Evolutionary conservation across 2,329 filamentous ascomycete genomes (phyloP).

Genomic region (Fusarium albidum): DNA sequence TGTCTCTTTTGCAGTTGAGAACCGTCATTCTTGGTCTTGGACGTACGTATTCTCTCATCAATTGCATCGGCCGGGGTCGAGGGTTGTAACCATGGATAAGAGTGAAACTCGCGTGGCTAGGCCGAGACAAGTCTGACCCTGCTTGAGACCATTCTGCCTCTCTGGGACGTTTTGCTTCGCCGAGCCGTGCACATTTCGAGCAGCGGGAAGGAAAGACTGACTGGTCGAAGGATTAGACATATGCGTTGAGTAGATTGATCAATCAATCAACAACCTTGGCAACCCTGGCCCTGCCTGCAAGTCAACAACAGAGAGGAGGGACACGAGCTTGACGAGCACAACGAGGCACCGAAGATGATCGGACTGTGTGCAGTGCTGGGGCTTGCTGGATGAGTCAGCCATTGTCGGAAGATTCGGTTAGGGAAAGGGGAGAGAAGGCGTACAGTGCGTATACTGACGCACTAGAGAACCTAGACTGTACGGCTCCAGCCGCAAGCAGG

Average conservation of each 20-base stretch:
- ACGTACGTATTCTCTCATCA: constrained; percentile 14
- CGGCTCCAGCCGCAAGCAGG: constrained; percentile 1
- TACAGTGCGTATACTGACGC: neutral
- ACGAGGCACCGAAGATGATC: too few relatives aligned
- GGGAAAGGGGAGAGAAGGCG: neutral
- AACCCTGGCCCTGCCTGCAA: too few relatives aligned
- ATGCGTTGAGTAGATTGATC: too few relatives aligned
- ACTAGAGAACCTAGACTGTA: neutral
- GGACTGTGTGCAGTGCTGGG: too few relatives aligned
- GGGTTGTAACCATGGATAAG: neutral
- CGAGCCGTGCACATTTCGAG: neutral
- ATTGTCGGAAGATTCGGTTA: neutral
- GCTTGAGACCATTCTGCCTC: constrained; percentile 4
- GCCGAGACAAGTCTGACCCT: constrained; percentile 27
- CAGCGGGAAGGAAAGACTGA: too few relatives aligned
- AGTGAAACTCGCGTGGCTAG: constrained; percentile 31
- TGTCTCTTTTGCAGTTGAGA: neutral
- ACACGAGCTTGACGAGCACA: too few relatives aligned
- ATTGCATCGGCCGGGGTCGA: constrained; percentile 3
- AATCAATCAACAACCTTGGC: too few relatives aligned
- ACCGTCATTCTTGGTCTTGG: constrained; percentile 15
- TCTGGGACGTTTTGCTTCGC: constrained; percentile 4
- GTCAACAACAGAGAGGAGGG: too few relatives aligned
- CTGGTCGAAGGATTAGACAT: too few relatives aligned
- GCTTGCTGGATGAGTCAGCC: too few relatives aligned